Conservation (phyloP, 805 yeast genomes). For the Candida insectalens region DNA sequence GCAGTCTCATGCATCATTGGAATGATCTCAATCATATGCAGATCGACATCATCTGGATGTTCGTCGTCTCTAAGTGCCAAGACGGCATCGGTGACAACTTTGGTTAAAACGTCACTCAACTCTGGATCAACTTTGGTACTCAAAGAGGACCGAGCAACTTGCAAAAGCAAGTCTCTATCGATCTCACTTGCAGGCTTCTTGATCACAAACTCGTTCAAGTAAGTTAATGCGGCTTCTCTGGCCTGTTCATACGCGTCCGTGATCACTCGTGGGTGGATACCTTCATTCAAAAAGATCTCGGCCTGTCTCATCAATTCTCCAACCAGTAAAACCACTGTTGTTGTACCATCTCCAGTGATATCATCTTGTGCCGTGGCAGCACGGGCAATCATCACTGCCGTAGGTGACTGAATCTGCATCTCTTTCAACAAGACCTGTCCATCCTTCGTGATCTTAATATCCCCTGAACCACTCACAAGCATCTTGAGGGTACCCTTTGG, state of each 20-base stretch:
- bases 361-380: slow-evolving; percentile 99
- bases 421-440: slow-evolving; percentile 90
- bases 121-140: slow-evolving; percentile 78
- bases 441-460: slow-evolving; percentile 91
- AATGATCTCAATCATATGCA: slow-evolving; percentile 98
- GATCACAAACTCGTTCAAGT: slow-evolving; percentile 56
- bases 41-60: slow-evolving; percentile 44
- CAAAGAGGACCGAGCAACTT: slow-evolving; percentile 85
- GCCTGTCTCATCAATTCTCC: slow-evolving; percentile 95
- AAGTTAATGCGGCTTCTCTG: slow-evolving; percentile 62
- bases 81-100: slow-evolving; percentile 95
- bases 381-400: slow-evolving; percentile 86
- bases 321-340: slow-evolving; percentile 87
- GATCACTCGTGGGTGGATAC: slow-evolving; percentile 89
- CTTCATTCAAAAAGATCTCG: slow-evolving; percentile 82
- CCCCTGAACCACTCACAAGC: slow-evolving; percentile 95
- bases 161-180: slow-evolving; percentile 81
- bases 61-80: slow-evolving; percentile 52
- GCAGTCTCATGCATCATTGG: slow-evolving; percentile 92
- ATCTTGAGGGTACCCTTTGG: slow-evolving; percentile 96
- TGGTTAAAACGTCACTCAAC: slow-evolving; percentile 72
- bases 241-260: slow-evolving; percentile 95
- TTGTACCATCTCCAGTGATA: slow-evolving; percentile 98
- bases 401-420: slow-evolving; percentile 93
- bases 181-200: slow-evolving; percentile 24